Conservation (phyloP, 306 rosid species). For the Acacia acuminata region DNA sequence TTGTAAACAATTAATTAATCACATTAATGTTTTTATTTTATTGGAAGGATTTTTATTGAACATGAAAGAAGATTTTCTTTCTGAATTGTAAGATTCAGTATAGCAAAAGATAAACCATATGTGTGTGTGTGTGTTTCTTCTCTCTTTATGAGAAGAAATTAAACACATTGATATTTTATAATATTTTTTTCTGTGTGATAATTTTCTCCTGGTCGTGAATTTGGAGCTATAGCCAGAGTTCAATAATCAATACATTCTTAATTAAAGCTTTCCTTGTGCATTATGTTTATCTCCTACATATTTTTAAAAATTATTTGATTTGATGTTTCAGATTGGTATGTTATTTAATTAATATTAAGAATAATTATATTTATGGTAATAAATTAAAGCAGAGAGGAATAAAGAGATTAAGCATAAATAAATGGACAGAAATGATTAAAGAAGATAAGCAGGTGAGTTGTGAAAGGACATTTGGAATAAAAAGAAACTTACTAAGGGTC, state of each 20-base stretch:
- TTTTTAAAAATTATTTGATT: too few relatives aligned
- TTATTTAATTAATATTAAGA: background rate
- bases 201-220: background rate
- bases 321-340: background rate
- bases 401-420: background rate
- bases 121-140: too few relatives aligned
- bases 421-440: background rate
- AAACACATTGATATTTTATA: too few relatives aligned
- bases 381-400: background rate
- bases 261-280: background rate
- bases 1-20: background rate
- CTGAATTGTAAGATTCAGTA: background rate
- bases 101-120: background rate
- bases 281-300: too few relatives aligned
- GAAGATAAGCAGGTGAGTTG: background rate
- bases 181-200: too few relatives aligned
- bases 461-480: background rate
- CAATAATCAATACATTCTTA: background rate
- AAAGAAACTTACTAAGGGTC: background rate
- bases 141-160: background rate
- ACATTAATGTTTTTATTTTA: background rate
- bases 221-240: background rate
- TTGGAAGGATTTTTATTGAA: background rate
- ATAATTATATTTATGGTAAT: background rate
- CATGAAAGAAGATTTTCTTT: background rate